Percentiles rank a stretch among this genome's conserved stretches.
phyloP scores from a whole-genome alignment of 2,329 filamentous ascomycete genomes.

The Diplodia sapinea region DNA sequence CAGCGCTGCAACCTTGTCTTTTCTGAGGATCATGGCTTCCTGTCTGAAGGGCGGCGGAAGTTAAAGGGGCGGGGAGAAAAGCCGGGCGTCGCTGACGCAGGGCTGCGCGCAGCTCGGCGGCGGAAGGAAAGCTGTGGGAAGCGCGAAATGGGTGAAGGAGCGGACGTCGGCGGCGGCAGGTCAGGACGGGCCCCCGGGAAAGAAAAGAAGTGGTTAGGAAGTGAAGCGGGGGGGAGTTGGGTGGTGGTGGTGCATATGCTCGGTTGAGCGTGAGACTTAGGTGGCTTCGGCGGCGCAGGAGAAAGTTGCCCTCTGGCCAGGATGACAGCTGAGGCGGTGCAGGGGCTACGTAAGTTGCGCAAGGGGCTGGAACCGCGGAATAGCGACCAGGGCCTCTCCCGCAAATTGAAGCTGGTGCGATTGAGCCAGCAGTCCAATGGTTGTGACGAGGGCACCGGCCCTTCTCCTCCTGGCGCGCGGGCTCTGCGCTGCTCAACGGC shows the following conservation, averaged over 20 bases:
- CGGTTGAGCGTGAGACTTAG: constrained; percentile 20
- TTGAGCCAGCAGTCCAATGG: not conserved
- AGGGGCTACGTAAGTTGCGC: constrained; percentile 31
- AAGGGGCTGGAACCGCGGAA: constrained; percentile 23
- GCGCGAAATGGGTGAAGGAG: constrained; percentile 20
- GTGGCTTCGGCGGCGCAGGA: constrained; percentile 29
- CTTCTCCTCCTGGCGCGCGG: not conserved
- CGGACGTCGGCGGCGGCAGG: constrained; percentile 21
- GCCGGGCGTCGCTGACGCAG: constrained; percentile 30
- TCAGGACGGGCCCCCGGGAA: not conserved
- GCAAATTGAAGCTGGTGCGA: constrained; percentile 4
- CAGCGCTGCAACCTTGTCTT: constrained; percentile 61
- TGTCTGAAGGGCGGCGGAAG: not conserved
- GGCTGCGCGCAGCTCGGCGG: constrained; percentile 15
- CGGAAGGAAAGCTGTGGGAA: not conserved
- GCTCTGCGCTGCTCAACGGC: constrained; percentile 1
- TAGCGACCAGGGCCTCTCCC: not conserved
- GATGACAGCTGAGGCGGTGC: constrained; percentile 30
- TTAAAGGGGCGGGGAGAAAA: constrained; percentile 23
- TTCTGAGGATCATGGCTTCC: constrained; percentile 65
- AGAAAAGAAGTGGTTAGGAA: constrained; percentile 14
- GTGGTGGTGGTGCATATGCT: constrained; percentile 18
- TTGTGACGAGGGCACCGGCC: not conserved
- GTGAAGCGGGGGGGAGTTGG: not conserved
- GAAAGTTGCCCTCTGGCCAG: constrained; percentile 16